phyloP scores from a whole-genome alignment of 2,329 filamentous ascomycete genomes.

The Fusarium staphyleae region DNA sequence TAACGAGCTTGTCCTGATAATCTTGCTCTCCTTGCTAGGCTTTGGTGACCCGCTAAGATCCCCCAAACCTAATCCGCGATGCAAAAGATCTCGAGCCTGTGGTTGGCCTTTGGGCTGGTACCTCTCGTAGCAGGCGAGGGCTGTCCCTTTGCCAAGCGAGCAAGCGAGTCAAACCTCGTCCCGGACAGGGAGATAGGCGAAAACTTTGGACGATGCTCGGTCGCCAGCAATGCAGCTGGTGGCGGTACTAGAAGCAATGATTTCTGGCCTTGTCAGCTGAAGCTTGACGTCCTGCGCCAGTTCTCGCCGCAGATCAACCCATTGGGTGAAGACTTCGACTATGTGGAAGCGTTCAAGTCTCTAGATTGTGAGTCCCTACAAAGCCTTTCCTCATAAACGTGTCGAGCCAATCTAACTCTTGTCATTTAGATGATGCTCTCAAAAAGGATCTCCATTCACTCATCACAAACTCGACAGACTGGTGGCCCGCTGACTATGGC shows the following conservation, averaged over 20 bases:
- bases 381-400: too few species aligned
- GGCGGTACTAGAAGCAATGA: slow-evolving; percentile 72
- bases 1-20: background rate
- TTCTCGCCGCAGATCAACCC: slow-evolving; percentile 70
- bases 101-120: slow-evolving; percentile 31
- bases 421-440: slow-evolving; percentile 56
- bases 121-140: slow-evolving; percentile 23
- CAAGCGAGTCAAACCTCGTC: slow-evolving; percentile 2
- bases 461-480: slow-evolving; percentile 81
- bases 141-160: slow-evolving; percentile 35
- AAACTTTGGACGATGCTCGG: slow-evolving; percentile 31
- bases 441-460: slow-evolving; percentile 76
- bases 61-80: slow-evolving; percentile 6
- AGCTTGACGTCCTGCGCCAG: slow-evolving; percentile 76
- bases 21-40: background rate
- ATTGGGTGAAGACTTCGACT: slow-evolving; percentile 71
- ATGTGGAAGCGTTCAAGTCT: slow-evolving; percentile 73
- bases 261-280: slow-evolving; percentile 77
- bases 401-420: slow-evolving; percentile 35
- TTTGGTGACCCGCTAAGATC: background rate
- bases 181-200: slow-evolving; percentile 25
- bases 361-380: slow-evolving; percentile 58
- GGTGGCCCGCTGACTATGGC: slow-evolving; percentile 83
- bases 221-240: slow-evolving; percentile 55
- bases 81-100: slow-evolving; percentile 19